phyloP scores from a whole-genome alignment of 495 filamentous ascomycete species.

The Platismatia glauca region DNA sequence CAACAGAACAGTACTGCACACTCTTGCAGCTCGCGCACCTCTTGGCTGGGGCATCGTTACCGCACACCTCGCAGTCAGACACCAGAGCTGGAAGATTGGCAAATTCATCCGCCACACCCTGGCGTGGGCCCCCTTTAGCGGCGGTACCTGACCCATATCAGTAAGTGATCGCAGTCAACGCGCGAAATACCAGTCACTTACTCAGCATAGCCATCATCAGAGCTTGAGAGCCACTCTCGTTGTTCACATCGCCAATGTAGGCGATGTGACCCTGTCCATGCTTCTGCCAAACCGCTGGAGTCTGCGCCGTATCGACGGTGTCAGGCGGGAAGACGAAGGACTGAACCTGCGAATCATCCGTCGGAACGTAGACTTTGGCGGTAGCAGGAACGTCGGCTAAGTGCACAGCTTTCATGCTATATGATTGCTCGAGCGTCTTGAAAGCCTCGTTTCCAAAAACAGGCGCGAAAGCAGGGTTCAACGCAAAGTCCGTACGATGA shows the following conservation, averaged over 20 bases:
- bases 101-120: neutral
- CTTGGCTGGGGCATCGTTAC: conserved; percentile 23
- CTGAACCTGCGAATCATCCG: conserved; percentile 21
- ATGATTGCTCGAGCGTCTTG: conserved; percentile 26
- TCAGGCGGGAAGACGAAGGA: conserved; percentile 25
- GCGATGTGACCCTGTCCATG: neutral
- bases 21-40: conserved; percentile 44
- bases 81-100: neutral
- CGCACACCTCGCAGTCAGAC: conserved; percentile 10
- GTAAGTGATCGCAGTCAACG: neutral
- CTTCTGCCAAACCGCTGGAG: neutral
- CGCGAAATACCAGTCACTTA: neutral
- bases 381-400: conserved; percentile 26
- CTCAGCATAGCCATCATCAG: conserved; percentile 30
- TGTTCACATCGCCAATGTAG: conserved; percentile 38
- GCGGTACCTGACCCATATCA: neutral
- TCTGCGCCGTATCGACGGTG: conserved; percentile 21
- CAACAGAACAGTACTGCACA: conserved; percentile 42
- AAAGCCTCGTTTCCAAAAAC: conserved; percentile 12
- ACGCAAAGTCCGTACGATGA: conserved; percentile 27
- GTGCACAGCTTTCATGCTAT: conserved; percentile 39
- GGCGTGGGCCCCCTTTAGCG: neutral
- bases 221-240: conserved; percentile 29
- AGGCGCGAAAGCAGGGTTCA: conserved; percentile 16
- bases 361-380: conserved; percentile 28